These are phyloP conservation scores for Alternaria incomplexa DNA, from an alignment of 2,329 filamentous ascomycete species.

Conservation along the genomic window DNA sequence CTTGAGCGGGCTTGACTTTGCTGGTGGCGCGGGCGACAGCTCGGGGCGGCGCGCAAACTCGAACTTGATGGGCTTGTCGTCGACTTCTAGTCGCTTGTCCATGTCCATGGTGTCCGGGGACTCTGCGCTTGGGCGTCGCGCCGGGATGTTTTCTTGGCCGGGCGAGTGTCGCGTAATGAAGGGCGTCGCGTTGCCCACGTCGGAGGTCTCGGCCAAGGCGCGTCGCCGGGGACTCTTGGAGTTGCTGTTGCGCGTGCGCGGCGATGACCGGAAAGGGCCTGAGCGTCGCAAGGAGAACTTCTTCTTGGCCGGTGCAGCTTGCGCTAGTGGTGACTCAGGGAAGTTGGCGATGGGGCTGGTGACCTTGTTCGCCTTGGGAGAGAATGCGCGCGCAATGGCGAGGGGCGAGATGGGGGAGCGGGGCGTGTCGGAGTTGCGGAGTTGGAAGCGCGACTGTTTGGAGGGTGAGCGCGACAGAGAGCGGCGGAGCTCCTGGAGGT, in stretches of 20 bases:
- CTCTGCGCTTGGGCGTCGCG: conserved; percentile 38
- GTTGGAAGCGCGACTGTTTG: conserved; percentile 72
- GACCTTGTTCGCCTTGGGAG: conserved; percentile 54
- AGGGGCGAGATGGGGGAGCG: conserved; percentile 53
- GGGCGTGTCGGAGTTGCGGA: conserved; percentile 59
- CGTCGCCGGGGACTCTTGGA: conserved; percentile 79
- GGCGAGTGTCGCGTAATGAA: conserved; percentile 56
- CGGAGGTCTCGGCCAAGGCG: conserved; percentile 71
- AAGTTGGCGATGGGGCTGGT: conserved; percentile 57
- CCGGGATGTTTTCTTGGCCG: conserved; percentile 54
- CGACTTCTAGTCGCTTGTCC: conserved; percentile 52
- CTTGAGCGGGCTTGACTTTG: conserved; percentile 84
- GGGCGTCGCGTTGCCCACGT: conserved; percentile 72
- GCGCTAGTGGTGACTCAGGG: conserved; percentile 64
- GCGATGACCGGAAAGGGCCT: conserved; percentile 61
- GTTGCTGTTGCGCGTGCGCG: conserved; percentile 68
- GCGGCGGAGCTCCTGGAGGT: conserved; percentile 81
- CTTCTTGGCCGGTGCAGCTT: conserved; percentile 66
- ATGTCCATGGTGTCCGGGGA: conserved; percentile 37
- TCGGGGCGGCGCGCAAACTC: conserved; percentile 49
- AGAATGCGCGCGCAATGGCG: conserved; percentile 53
- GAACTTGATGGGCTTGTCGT: conserved; percentile 56
- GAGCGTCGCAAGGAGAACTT: conserved; percentile 57
- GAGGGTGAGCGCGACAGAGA: conserved; percentile 94
- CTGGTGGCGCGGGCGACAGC: conserved; percentile 52